Evolutionary conservation across 164 flowering plant species (phyloP).

Genomic region (Vitis labrusca): DNA sequence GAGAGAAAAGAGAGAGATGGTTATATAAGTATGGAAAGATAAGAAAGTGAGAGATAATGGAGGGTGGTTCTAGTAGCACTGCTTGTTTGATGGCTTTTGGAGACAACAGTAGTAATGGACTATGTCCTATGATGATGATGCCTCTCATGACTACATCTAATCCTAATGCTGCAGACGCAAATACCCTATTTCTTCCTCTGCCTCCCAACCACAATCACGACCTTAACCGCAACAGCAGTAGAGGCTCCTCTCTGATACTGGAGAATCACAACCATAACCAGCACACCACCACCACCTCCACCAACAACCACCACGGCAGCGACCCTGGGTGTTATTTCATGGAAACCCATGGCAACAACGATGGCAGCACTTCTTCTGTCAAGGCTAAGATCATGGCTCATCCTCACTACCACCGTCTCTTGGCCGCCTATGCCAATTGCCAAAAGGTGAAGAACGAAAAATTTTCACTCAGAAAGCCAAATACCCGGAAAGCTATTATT

Average conservation of each 20-base stretch:
- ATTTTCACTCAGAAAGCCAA: background rate
- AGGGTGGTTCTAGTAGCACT: conserved; percentile 37
- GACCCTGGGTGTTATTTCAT: conserved; percentile 28
- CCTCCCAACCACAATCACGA: conserved; percentile 18
- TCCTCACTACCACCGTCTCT: conserved; percentile 89
- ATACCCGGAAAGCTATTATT: background rate
- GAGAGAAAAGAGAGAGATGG: conserved; percentile 4
- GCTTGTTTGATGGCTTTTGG: conserved; percentile 62
- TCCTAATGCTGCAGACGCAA: conserved; percentile 17
- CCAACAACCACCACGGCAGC: conserved; percentile 11
- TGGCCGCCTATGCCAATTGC: conserved; percentile 80
- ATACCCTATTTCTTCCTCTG: conserved; percentile 20
- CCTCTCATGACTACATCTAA: conserved; percentile 28
- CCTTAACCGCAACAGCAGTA: conserved; percentile 13
- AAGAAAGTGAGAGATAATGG: conserved; percentile 42
- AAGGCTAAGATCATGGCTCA: conserved; percentile 97
- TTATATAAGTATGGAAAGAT: background rate
- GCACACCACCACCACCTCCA: background rate
- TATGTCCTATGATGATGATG: conserved; percentile 50
- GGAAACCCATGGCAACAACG: conserved; percentile 28
- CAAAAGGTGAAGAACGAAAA: conserved; percentile 63
- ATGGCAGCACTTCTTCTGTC: conserved; percentile 29
- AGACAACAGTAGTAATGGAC: conserved; percentile 33
- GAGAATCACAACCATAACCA: conserved; percentile 11
- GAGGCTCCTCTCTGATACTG: conserved; percentile 11